A percentile compares a stretch with the other conserved stretches of the same genome.
Evolutionary conservation across 768 basidiomycete species (phyloP).

Genomic region (Lactifluus volemus): DNA sequence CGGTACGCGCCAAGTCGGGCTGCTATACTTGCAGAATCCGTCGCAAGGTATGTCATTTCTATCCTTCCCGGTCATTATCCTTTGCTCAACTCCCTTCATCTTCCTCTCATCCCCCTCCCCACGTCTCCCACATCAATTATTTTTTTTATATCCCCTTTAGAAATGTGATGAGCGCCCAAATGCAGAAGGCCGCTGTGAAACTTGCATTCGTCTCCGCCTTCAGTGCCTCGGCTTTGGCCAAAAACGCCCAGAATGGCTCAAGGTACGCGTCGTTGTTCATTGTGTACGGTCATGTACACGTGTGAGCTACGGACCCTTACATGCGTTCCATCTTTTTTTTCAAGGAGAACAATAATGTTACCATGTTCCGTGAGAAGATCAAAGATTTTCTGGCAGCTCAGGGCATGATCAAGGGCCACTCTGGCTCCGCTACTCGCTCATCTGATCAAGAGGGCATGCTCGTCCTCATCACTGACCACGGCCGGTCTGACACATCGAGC

Average conservation of each 20-base stretch:
- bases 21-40: constrained; percentile 86
- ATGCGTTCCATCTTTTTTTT: neutral
- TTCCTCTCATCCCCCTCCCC: constrained; percentile 2
- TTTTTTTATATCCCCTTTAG: constrained; percentile 28
- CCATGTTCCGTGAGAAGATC: constrained; percentile 66
- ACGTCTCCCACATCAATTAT: neutral
- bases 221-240: constrained; percentile 81
- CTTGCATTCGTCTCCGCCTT: constrained; percentile 71
- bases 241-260: constrained; percentile 79
- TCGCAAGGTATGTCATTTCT: constrained; percentile 51
- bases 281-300: neutral
- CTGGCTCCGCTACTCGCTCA: constrained; percentile 54
- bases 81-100: neutral
- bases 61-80: constrained; percentile 13
- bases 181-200: constrained; percentile 54
- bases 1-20: constrained; percentile 78
- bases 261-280: constrained; percentile 40
- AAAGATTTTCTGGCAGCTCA: constrained; percentile 71
- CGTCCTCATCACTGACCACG: constrained; percentile 36
- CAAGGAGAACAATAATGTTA: constrained; percentile 63
- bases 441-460: constrained; percentile 50
- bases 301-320: neutral
- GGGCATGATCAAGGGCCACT: constrained; percentile 87
- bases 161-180: constrained; percentile 79
- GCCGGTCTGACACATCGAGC: constrained; percentile 26